A percentile compares a stretch with the other conserved stretches of the same genome.
phyloP scores from a whole-genome alignment of 805 yeast species.

The Yarrowia phangngaensis region DNA sequence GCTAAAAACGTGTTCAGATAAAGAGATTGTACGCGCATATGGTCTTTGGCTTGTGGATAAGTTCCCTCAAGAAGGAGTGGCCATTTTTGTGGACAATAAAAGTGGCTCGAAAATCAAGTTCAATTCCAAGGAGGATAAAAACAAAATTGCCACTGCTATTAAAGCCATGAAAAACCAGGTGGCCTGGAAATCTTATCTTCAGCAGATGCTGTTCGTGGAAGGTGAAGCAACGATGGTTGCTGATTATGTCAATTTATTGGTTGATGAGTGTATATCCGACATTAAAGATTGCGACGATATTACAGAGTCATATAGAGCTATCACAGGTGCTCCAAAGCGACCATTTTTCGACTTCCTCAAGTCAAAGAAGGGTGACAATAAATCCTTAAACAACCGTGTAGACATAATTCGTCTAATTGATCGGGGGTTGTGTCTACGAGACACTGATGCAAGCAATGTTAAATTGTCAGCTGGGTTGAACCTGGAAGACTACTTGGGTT shows the following conservation, averaged over 20 bases:
- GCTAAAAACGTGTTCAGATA: constrained; percentile 33
- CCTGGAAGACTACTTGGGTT: constrained; percentile 1
- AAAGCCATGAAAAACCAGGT: constrained; percentile 38
- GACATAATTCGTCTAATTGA: constrained; percentile 11
- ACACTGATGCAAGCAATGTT: constrained; percentile 6
- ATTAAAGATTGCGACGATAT: constrained; percentile 28
- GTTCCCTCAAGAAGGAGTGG: constrained; percentile 38
- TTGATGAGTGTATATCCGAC: constrained; percentile 29
- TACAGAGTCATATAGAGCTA: constrained; percentile 30
- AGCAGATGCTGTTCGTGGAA: constrained; percentile 36
- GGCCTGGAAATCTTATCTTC: constrained; percentile 40
- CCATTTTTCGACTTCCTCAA: constrained; percentile 34
- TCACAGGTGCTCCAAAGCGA: constrained; percentile 40
- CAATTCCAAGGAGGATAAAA: constrained; percentile 33
- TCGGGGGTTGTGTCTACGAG: constrained; percentile 3
- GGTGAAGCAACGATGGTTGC: constrained; percentile 33
- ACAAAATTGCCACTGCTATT: constrained; percentile 36
- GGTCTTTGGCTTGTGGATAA: constrained; percentile 39
- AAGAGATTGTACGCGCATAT: constrained; percentile 40
- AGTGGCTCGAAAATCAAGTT: constrained; percentile 30
- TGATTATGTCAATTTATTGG: constrained; percentile 38
- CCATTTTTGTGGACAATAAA: constrained; percentile 36
- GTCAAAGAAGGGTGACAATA: constrained; percentile 24
- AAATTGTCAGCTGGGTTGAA: constrained; percentile 9
- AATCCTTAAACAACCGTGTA: not conserved